Conservation (phyloP, 768 basidiomycete genomes). For the Calocera cornea region DNA sequence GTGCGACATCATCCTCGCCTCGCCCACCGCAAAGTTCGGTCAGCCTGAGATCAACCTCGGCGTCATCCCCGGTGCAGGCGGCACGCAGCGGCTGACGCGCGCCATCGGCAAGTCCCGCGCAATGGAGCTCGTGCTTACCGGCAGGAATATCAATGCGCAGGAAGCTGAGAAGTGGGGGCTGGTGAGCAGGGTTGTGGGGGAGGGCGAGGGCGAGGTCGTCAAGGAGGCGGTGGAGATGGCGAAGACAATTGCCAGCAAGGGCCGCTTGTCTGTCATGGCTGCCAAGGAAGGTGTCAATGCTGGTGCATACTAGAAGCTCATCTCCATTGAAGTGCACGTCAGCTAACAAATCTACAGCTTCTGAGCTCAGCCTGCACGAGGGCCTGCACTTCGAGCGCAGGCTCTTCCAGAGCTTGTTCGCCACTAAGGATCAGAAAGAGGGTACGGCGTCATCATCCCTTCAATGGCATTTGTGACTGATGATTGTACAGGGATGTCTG, state of each 20-base stretch:
- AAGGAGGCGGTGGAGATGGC: conserved; percentile 77
- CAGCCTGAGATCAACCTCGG: conserved; percentile 96
- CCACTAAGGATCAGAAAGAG: conserved; percentile 90
- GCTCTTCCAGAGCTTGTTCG: conserved; percentile 83
- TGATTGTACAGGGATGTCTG: conserved; percentile 64
- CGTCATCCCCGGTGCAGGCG: conserved; percentile 88
- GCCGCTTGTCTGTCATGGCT: conserved; percentile 41
- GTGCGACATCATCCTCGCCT: conserved; percentile 89
- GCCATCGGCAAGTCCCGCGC: conserved; percentile 83
- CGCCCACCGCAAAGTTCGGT: conserved; percentile 81
- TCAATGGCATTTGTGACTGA: neutral
- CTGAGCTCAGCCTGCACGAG: conserved; percentile 65
- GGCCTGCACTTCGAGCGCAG: conserved; percentile 79
- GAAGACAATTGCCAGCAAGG: conserved; percentile 63
- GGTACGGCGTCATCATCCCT: conserved; percentile 36
- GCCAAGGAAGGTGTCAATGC: conserved; percentile 88
- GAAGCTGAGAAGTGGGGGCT: conserved; percentile 84
- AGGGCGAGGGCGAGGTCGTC: conserved; percentile 66
- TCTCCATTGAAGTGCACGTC: neutral
- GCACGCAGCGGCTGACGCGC: conserved; percentile 77
- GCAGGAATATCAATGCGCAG: conserved; percentile 61
- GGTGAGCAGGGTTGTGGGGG: conserved; percentile 64
- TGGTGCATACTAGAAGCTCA: conserved; percentile 31
- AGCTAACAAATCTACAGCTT: conserved; percentile 35
- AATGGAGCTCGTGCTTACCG: conserved; percentile 90